These are phyloP conservation scores for Sanghuangporus weigelae DNA, from an alignment of 1,284 basidiomycete genomes.

Conservation along the genomic window DNA sequence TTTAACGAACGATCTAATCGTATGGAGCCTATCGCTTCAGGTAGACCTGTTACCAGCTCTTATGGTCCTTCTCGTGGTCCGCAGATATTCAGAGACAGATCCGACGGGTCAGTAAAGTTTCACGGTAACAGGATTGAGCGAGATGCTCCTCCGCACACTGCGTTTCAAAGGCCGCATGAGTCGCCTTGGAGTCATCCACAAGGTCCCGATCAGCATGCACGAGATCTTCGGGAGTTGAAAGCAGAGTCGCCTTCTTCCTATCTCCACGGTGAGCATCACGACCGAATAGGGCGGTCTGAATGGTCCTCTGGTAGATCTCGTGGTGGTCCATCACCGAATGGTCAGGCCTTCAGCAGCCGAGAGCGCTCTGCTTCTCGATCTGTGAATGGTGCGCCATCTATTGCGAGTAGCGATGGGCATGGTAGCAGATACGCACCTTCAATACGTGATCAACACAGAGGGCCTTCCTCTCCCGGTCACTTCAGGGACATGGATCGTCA, in stretches of 20 bases:
- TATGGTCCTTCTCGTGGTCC: slow-evolving; percentile 42
- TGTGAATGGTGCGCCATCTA: slow-evolving; percentile 6
- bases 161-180: slow-evolving; percentile 43
- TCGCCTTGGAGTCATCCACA: slow-evolving; percentile 25
- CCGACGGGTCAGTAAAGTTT: slow-evolving; percentile 29
- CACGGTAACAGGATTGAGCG: slow-evolving; percentile 40
- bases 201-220: slow-evolving; percentile 18
- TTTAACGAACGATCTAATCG: slow-evolving; percentile 89
- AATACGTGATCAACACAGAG: slow-evolving; percentile 1
- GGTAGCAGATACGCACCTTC: neutral
- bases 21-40: slow-evolving; percentile 51
- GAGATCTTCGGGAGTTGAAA: neutral
- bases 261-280: neutral
- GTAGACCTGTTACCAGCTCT: slow-evolving; percentile 2
- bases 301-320: neutral
- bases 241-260: neutral
- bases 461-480: slow-evolving; percentile 28
- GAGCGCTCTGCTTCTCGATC: slow-evolving; percentile 2
- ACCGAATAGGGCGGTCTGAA: neutral
- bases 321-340: neutral
- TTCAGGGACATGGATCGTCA: slow-evolving; percentile 27
- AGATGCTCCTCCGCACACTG: slow-evolving; percentile 40
- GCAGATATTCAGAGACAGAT: slow-evolving; percentile 26
- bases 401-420: slow-evolving; percentile 10
- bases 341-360: neutral